These are phyloP conservation scores for Escallonia rubra DNA, from an alignment of 129 eudicot species.

Conservation along the genomic window DNA sequence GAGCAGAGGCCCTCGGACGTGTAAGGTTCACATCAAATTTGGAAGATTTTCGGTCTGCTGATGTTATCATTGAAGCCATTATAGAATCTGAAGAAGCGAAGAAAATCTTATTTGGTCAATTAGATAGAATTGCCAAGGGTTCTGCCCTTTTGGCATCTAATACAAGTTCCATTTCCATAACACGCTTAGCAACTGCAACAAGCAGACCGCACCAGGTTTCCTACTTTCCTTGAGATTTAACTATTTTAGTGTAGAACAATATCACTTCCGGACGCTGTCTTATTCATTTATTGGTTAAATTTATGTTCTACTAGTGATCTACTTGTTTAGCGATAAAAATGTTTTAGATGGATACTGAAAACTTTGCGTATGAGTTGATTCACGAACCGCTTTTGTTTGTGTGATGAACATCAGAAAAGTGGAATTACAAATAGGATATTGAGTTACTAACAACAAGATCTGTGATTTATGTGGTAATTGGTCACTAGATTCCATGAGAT, in stretches of 20 bases:
- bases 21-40: slow-evolving; percentile 51
- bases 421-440: too few relatives aligned
- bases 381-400: too few relatives aligned
- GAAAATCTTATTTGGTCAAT: slow-evolving; percentile 55
- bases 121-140: slow-evolving; percentile 51
- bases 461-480: too few relatives aligned
- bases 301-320: not conserved
- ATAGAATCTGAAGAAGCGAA: slow-evolving; percentile 87
- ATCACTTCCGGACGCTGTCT: not conserved
- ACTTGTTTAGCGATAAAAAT: too few relatives aligned
- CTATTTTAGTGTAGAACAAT: not conserved
- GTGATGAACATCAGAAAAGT: too few relatives aligned
- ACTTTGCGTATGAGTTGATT: too few relatives aligned
- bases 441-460: too few relatives aligned
- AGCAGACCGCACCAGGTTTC: slow-evolving; percentile 69
- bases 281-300: not conserved
- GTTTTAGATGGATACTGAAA: too few relatives aligned
- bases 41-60: slow-evolving; percentile 69
- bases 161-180: slow-evolving; percentile 87
- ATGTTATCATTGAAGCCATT: slow-evolving; percentile 86
- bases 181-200: slow-evolving; percentile 79
- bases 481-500: too few relatives aligned
- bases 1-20: slow-evolving; percentile 44
- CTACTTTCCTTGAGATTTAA: not conserved
- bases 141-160: slow-evolving; percentile 92